Evolutionary conservation across 352 stramenopile species (phyloP), one percentile per base, ranked within the genome.

Genomic region (Globisporangium paroecandrum): DNA sequence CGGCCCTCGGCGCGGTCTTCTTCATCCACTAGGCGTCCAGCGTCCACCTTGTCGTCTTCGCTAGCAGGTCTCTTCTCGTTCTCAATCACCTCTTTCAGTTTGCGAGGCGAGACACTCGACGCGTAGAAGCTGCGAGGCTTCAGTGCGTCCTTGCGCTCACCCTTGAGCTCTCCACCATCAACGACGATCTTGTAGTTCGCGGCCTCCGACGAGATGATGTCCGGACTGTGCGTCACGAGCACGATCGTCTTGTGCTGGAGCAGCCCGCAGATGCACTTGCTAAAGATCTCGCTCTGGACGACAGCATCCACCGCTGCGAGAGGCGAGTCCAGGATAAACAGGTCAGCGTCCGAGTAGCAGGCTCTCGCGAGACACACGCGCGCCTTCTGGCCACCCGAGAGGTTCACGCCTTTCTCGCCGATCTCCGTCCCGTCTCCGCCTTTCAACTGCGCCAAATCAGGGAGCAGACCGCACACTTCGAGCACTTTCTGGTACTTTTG

Each of bases 241-340:
- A 99, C 73, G 3, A 98, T 79, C 18, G 85, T 96, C 54, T 87
- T 86, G 69, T 74, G 54, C 25, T 59, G 60, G 13, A 85, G 66
- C 64, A 84, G 65, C 22, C 71, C 71, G 34, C 72, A 77, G 25
- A 87, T 38, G 36, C 79, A 87, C 68, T 83, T 82, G 13, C 73
- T 55, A 65, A 98, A 99, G 41, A 99, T 79, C 75, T 97, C 87
- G 55, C 86, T 88, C 46, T 91, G 94, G 34, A 98, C 96, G 69
- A 99, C 36, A 0, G 36, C 36, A 12, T 43, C 36, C 36, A 43
- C 36, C 36, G 36, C 36, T 15, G 36, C 36, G 82, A 29, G 89
- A 84, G 69, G 36, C 10, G 36, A 43, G 36, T 43, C 36, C 10
- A 43, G 2, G 10, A 43, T 43, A 12, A 43, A 43, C 83, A 82